Evolutionary conservation across 768 basidiomycete species (phyloP).

Genomic region (Hygrocybe punicea): DNA sequence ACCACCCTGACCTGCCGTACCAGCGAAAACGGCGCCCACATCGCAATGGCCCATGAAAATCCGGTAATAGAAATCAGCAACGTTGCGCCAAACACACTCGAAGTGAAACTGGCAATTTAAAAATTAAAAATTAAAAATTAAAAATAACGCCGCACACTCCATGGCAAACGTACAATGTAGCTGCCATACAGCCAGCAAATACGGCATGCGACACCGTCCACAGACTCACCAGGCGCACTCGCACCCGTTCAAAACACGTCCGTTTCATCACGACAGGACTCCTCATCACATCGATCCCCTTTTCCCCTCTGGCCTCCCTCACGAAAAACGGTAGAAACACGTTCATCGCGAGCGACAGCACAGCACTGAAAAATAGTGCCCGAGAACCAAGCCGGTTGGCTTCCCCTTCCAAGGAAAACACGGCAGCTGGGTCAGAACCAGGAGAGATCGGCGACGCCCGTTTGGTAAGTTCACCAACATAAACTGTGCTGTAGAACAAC

Average conservation of each 20-base stretch:
- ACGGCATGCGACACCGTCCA: constrained; percentile 79
- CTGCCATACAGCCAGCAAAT: constrained; percentile 74
- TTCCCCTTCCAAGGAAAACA: constrained; percentile 48
- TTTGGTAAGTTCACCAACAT: too few relatives aligned
- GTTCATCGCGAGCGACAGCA: constrained; percentile 66
- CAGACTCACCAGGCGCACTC: constrained; percentile 61
- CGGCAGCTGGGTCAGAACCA: constrained; percentile 19
- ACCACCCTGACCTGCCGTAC: too few relatives aligned
- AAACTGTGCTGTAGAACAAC: constrained; percentile 69
- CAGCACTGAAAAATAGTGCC: constrained; percentile 73
- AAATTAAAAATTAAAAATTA: constrained; percentile 4
- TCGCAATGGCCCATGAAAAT: constrained; percentile 88
- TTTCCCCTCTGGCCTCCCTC: constrained; percentile 26
- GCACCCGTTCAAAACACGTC: constrained; percentile 38
- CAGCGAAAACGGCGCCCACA: constrained; percentile 91
- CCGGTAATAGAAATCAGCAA: constrained; percentile 75
- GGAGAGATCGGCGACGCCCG: constrained; percentile 17
- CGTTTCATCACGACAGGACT: constrained; percentile 14
- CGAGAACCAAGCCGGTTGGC: constrained; percentile 80
- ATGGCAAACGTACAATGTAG: constrained; percentile 80
- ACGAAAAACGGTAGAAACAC: constrained; percentile 69
- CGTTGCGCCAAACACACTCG: constrained; percentile 67
- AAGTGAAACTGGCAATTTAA: constrained; percentile 61
- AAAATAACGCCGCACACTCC: too few relatives aligned
- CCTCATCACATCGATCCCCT: not conserved